Evolutionary conservation across 2,329 filamentous ascomycete species (phyloP), one percentile per base, ranked within the genome.

Genomic region (Onygenales sp.): DNA sequence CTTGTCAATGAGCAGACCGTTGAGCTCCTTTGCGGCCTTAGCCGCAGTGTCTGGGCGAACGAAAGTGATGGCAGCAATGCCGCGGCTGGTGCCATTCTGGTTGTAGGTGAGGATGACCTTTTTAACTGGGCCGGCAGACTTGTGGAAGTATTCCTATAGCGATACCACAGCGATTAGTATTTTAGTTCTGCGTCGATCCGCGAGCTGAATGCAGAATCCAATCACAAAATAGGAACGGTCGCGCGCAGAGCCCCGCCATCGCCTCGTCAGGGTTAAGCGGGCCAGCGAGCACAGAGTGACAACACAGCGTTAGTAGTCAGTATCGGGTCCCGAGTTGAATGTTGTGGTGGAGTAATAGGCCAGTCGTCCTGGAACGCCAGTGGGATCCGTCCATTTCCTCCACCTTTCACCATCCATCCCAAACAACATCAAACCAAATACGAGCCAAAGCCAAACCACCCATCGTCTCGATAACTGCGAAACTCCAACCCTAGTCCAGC

Each of bases 111-210:
- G 79, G 63, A 93, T 85, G 59, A 94, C 88, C 72, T 82, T 86
- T 81, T 94, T 96, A 74, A 97, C 88, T 59, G 87, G 82, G 62
- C 91, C 92, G 70, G 95, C 84, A 64, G 88, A 86, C 67, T 88
- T 86, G 67, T 79, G 75, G 72, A 98, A 97, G 74, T 97, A 98
- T 77, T 98, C 93, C 93, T 98, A 89, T 75, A 73, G 73, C 71
- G 73, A 72, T 71, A 77, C 63, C 52, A 62, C 57, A 66, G 57
- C 63, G 58, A 75, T 77, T 63, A 77, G 74, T 74, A 74, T 64
- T 66, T 63, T 58, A 58, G 39, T 39, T 39, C 21, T 65, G 49
- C 54, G 54, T 46, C 54, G 57, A 54, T 49, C 57, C 7, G 37
- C 34, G 32, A 46, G 37, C 31, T 46, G 32, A 10, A 42, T 37